These are phyloP conservation scores for Moricandia moricandioides DNA, from an alignment of 345 rosid genomes.

Conservation along the genomic window DNA sequence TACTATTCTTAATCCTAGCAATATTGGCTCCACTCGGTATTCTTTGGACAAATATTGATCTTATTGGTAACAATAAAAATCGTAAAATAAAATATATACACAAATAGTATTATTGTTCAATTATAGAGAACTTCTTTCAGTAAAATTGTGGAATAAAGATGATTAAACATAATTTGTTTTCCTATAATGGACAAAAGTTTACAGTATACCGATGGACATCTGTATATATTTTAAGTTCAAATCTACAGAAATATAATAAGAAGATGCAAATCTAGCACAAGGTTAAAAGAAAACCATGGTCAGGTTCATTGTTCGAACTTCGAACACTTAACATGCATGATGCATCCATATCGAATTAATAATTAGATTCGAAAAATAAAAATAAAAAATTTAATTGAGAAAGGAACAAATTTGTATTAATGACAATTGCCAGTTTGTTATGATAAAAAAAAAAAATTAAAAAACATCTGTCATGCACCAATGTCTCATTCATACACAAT, in stretches of 20 bases:
- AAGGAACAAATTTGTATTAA: conserved; percentile 6
- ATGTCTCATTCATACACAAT: conserved; percentile 33
- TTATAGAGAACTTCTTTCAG: no score
- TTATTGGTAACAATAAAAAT: not conserved
- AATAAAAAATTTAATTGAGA: not conserved
- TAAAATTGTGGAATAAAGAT: no score
- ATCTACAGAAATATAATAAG: not conserved
- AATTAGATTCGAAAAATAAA: not conserved
- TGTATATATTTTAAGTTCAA: not conserved
- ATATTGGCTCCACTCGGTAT: conserved; percentile 3
- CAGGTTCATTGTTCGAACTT: conserved; percentile 35
- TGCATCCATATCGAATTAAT: conserved; percentile 4
- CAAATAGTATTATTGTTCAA: no score
- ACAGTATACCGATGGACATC: not conserved
- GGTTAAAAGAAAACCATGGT: conserved; percentile 7
- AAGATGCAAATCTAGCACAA: not conserved
- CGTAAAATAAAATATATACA: not conserved
- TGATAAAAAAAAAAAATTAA: not conserved
- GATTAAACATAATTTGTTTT: not conserved
- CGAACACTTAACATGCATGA: conserved; percentile 20
- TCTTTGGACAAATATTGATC: not conserved
- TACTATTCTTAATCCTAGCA: not conserved
- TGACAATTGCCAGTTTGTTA: not conserved
- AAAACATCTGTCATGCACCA: conserved; percentile 37
- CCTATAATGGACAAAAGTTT: not conserved